Evolutionary conservation across 257 asterid genomes (phyloP).

Genomic region (Osmanthus fragrans): DNA sequence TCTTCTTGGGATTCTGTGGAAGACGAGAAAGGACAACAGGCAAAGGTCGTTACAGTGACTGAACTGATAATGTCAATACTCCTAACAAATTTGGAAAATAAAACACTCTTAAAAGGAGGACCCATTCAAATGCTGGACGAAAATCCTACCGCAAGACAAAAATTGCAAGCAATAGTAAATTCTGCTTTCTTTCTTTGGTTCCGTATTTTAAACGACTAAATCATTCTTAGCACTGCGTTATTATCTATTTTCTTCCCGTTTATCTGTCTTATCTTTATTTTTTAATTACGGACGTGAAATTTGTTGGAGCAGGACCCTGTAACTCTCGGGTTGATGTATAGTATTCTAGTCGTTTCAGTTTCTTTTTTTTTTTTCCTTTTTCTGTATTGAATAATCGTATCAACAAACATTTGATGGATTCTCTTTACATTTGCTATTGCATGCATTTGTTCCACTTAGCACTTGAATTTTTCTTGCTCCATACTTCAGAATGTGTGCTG

Average conservation of each 20-base stretch:
- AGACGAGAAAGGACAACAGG: conserved; percentile 13
- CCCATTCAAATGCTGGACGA: neutral
- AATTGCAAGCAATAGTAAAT: conserved; percentile 1
- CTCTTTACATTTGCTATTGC: neutral
- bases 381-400: neutral
- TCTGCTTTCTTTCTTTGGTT: conserved; percentile 19
- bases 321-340: neutral
- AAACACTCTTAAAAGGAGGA: neutral
- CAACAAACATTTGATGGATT: neutral
- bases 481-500: neutral
- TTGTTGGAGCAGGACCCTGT: neutral
- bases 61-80: neutral
- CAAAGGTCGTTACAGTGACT: neutral
- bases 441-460: neutral
- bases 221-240: neutral
- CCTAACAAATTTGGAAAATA: neutral
- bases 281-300: neutral
- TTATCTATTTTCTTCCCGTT: neutral
- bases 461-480: neutral
- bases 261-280: neutral
- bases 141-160: neutral
- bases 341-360: neutral
- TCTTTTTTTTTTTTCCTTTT: neutral
- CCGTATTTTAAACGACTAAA: neutral
- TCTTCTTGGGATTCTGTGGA: neutral